These are phyloP conservation scores for Raphidocelis subcapitata DNA, from an alignment of 139 green algal species.

Conservation along the genomic window DNA sequence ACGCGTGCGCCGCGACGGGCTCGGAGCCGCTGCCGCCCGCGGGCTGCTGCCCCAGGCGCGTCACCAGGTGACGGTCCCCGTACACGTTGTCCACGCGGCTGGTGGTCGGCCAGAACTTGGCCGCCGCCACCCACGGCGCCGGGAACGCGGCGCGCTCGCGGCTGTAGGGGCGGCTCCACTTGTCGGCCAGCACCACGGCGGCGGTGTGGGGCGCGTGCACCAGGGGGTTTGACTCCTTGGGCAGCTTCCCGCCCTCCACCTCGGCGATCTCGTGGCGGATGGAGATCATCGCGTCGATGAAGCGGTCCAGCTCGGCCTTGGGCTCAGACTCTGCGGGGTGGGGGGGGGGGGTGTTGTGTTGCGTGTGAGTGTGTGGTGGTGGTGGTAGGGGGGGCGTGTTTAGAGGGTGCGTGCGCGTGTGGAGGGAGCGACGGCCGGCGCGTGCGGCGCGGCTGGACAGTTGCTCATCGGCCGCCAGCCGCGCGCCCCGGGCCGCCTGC, in stretches of 20 bases:
- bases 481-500: too few species aligned
- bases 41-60: slow-evolving; percentile 22
- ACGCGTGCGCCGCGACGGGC: slow-evolving; percentile 4
- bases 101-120: slow-evolving; percentile 98
- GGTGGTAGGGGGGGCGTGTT: too few species aligned
- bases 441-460: too few species aligned
- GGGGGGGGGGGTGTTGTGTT: not conserved
- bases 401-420: too few species aligned
- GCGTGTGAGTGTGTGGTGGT: too few species aligned
- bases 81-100: slow-evolving; percentile 97
- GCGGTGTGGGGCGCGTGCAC: slow-evolving; percentile 92
- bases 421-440: too few species aligned
- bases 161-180: slow-evolving; percentile 92
- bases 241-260: slow-evolving; percentile 74
- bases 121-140: slow-evolving; percentile 78
- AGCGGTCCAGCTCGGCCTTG: slow-evolving; percentile 90
- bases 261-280: slow-evolving; percentile 91
- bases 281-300: slow-evolving; percentile 94
- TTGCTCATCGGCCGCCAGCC: too few species aligned
- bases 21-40: slow-evolving; percentile 29
- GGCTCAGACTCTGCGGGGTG: slow-evolving; percentile 70
- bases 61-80: slow-evolving; percentile 90
- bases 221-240: slow-evolving; percentile 89
- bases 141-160: slow-evolving; percentile 93
- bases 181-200: slow-evolving; percentile 67